phyloP scores from a whole-genome alignment of 495 filamentous ascomycete genomes.

The Parathielavia appendiculata region DNA sequence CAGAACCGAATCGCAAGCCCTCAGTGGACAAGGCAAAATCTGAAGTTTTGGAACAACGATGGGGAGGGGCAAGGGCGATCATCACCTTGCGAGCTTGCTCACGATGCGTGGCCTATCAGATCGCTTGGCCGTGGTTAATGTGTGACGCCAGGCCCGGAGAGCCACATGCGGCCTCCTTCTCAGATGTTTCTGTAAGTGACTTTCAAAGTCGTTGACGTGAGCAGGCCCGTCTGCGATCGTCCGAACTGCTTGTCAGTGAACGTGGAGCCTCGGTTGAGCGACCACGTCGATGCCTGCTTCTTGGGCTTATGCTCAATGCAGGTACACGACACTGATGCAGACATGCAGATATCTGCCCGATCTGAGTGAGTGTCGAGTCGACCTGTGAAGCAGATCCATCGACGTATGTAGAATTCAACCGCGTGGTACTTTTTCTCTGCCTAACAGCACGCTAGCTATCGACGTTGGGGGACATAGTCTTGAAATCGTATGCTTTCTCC shows the following conservation, averaged over 20 bases:
- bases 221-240: not conserved
- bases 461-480: no score
- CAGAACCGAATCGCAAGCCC: constrained; percentile 19
- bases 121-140: not conserved
- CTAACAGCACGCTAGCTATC: no score
- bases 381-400: constrained; percentile 1
- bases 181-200: not conserved
- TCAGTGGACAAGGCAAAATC: constrained; percentile 17
- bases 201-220: not conserved
- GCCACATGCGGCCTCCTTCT: not conserved
- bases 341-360: not conserved
- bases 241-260: not conserved
- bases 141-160: not conserved
- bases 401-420: constrained; percentile 2
- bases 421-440: constrained; percentile 3
- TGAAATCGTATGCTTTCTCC: no score
- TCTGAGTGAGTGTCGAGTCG: not conserved
- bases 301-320: not conserved
- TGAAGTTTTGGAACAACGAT: not conserved
- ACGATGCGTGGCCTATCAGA: constrained; percentile 4
- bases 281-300: constrained; percentile 14
- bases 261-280: constrained; percentile 10
- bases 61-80: constrained; percentile 7
- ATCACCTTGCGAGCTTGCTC: not conserved
- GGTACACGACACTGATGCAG: constrained; percentile 11